Base-by-base conservation (phyloP, 2,329 filamentous ascomycete genomes). In the Ilyonectria robusta region DNA sequence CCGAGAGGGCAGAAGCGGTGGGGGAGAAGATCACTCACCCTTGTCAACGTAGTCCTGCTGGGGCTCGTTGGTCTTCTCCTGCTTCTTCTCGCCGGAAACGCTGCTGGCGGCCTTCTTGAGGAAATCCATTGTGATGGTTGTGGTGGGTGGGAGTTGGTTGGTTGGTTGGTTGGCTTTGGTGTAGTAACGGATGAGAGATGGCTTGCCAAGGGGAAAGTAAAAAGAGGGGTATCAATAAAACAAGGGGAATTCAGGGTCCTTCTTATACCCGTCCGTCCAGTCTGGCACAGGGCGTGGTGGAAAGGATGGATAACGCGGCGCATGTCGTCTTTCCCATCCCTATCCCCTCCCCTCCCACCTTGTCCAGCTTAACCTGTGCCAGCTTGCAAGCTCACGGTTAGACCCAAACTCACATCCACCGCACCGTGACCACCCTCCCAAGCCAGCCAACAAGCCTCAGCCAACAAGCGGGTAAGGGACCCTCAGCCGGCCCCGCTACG, bases 41-140 rank as follows among this genome's bases (percentile, higher is more conserved):
- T 82, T 83, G 72, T 83, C 81, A 2, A 77, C 71, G 65, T 81
- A 81, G 69, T 84, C 82, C 33, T 77, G 15, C 44, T 62, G 37
- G 51, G 40, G 17, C 40, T 44, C 31, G 31, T 29, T 46, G 50
- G 35, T 29, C 33, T 61, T 51, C 55, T 71, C 64, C 17, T 53
- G 51, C 46, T 69, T 69, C 62, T 72, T 73, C 62, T 62, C 44
- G 56, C 68, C 64, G 35, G 62, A 56, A 29, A 67, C 26, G 51
- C 67, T 62, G 42, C 68, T 54, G 56, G 73, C 72, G 59, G 79
- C 78, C 57, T 80, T 79, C 72, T 82, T 82, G 77, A 82, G 29
- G 72, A 81, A 80, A 79, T 83, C 80, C 81, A 83, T 83, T 63
- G 48, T 77, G 75, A 70, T 26, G 31, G 44, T 58, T 50, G 37